A percentile compares a stretch with the other conserved stretches of the same genome.
These are phyloP conservation scores for Hura crepitans DNA, from an alignment of 441 rosid species.

Conservation along the genomic window DNA sequence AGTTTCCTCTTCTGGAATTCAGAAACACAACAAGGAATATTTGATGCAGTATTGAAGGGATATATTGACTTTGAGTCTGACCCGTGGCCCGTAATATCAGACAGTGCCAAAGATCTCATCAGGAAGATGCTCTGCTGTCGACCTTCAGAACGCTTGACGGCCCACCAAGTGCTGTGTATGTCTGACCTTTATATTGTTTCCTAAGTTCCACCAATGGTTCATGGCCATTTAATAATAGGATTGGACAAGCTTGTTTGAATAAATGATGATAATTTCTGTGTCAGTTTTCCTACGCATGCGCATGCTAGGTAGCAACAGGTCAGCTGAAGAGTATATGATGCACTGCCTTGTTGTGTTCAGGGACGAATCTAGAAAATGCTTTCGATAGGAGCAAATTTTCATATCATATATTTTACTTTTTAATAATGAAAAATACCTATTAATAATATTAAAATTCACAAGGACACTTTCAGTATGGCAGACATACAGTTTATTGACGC, in stretches of 20 bases:
- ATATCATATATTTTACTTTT: no score
- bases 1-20: conserved; percentile 25
- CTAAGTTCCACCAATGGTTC: background rate
- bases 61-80: conserved; percentile 81
- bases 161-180: conserved; percentile 94
- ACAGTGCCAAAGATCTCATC: conserved; percentile 85
- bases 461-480: no score
- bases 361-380: no score
- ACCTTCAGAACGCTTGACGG: conserved; percentile 76
- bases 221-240: conserved; percentile 2
- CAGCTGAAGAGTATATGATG: conserved; percentile 6
- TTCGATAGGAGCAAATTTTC: no score
- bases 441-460: no score
- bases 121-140: conserved; percentile 73
- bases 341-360: background rate
- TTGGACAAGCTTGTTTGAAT: conserved; percentile 14
- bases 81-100: conserved; percentile 91
- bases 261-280: background rate
- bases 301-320: background rate
- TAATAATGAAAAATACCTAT: no score
- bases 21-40: conserved; percentile 97
- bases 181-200: conserved; percentile 13
- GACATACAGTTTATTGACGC: no score
- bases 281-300: background rate
- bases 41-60: conserved; percentile 95